Percentiles rank a stretch among this genome's conserved stretches.
phyloP scores from a whole-genome alignment of 805 yeast genomes.

The Diddensiella caesifluorescens region DNA sequence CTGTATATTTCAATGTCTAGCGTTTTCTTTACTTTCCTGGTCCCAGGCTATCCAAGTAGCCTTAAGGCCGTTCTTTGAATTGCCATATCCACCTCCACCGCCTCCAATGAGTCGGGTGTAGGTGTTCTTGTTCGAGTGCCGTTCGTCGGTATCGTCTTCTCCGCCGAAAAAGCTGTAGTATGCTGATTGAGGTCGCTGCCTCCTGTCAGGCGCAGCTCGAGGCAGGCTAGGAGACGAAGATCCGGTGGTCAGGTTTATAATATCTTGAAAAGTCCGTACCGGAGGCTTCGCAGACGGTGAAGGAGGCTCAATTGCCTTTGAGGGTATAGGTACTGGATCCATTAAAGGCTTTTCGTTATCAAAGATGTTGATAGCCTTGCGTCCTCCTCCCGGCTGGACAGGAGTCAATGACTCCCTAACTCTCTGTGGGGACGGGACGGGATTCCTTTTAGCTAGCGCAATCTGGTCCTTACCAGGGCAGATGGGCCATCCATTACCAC shows the following conservation, averaged over 20 bases:
- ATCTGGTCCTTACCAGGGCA: slow-evolving; percentile 22
- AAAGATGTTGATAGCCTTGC: slow-evolving; percentile 8
- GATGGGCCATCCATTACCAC: slow-evolving; percentile 30
- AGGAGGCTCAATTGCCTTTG: slow-evolving; percentile 19
- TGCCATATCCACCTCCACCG: slow-evolving; percentile 13
- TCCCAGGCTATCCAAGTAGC: slow-evolving; percentile 7
- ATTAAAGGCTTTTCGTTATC: slow-evolving; percentile 18
- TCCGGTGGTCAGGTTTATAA: slow-evolving; percentile 11
- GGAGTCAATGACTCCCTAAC: background rate
- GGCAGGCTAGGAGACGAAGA: too few relatives aligned
- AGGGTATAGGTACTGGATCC: slow-evolving; percentile 17
- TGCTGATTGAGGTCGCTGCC: too few relatives aligned
- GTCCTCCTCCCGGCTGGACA: background rate
- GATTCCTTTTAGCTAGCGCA: slow-evolving; percentile 2
- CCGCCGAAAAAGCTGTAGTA: too few relatives aligned
- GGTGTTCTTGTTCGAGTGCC: too few relatives aligned
- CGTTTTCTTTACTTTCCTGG: too few relatives aligned
- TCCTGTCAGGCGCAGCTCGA: too few relatives aligned
- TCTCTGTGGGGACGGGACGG: background rate
- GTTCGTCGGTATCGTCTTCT: too few relatives aligned
- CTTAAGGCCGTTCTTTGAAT: slow-evolving; percentile 10
- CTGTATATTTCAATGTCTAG: too few relatives aligned
- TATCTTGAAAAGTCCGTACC: slow-evolving; percentile 17
- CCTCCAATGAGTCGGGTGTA: slow-evolving; percentile 14
- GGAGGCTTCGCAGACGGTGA: slow-evolving; percentile 20